Evolutionary conservation across 1,284 basidiomycete species (phyloP), one percentile per base, ranked within the genome.

Genomic region (Coniferiporia weirii): DNA sequence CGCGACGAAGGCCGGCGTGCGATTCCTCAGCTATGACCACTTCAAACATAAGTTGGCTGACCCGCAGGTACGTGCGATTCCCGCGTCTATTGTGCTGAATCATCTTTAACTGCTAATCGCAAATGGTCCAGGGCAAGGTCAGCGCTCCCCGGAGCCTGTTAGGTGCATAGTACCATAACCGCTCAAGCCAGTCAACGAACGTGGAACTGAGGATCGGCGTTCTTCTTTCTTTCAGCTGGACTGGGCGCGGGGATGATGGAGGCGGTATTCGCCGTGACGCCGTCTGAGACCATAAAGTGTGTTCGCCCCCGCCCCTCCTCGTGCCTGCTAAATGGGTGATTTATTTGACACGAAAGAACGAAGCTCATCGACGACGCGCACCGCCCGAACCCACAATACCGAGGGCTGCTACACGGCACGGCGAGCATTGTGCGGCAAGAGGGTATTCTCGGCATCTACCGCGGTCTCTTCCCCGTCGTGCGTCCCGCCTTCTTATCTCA

Each of bases 201-300:
- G 27, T 27, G 9, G 32, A 22, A 10, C 53, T 61, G 36, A 57
- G 36, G 35, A n/a, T n/a, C 59, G 27, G 32, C 15, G 45, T 13
- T 47, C 61, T 54, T 27, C 27, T 27, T 27, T 27, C 27, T 27
- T 27, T 27, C 27, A 85, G 94, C 97, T 54, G 96, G 97, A 44
- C 76, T 99, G 4, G 95, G 94, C 47, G 97, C 97, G 1, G 96
- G 97, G 9, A 87, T 97, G 85, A 89, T 81, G 71, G 96, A 99
- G 73, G 95, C 96, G 0, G 72, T 98, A 27, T 85, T 98, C 60
- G 96, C 95, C 1, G 96, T 98, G 5, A 98, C 96, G 0, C 97
- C 96, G 0, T 95, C 92, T 7, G 96, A 99, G 73, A 98, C 96
- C 0, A 98, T 99, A 79, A 99, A 99, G 94, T 95, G 57, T 47